Evolutionary conservation across 495 filamentous ascomycete species (phyloP), one percentile per base, ranked within the genome.

Genomic region (Apodospora peruviana): DNA sequence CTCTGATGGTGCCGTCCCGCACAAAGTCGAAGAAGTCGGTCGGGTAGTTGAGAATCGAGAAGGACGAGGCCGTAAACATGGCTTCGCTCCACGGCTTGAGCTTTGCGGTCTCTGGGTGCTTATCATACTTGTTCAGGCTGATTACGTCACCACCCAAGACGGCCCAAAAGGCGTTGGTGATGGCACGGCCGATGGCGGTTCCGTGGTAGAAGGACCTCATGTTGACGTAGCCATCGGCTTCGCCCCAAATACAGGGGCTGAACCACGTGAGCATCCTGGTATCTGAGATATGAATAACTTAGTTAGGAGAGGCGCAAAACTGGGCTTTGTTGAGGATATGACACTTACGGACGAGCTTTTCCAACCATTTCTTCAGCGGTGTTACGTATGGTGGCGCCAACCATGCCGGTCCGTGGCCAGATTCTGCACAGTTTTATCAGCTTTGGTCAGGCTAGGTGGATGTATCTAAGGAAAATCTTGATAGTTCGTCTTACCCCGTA

Each of bases 351-450:
- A 86, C 78, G 18, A 93, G 76, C 51, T 86, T 72, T 49, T 76
- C 72, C 5, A 76, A 58, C 70, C 71, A 73, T 43, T 59, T 60
- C 54, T 69, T 70, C 2, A 73, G 43, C 1, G 70, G 70, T 7
- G 70, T 71, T 2, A 71, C 70, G 36, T 62, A 67, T 5, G 83
- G 65, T 2, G 83, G 83, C 2, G 78, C 69, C 78, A 91, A 88
- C 78, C 84, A 91, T 9, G 57, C 57, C 0, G 86, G 84, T 0
- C 88, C 89, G 60, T 87, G 81, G 2, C 89, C 89, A 5, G 76
- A 84, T 29, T 81, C 78, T 73, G 52, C 16, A 34, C 0, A 4
- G 9, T n/a, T 9, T 10, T 45, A 34, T 45, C 17, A 21, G 46
- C 25, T 44, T n/a, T 27, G 40, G 48, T 34, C 48, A 44, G 1